Percentiles rank a stretch among this genome's conserved stretches.
Conservation (phyloP, 306 rosid species). For the Corylus avellana region DNA sequence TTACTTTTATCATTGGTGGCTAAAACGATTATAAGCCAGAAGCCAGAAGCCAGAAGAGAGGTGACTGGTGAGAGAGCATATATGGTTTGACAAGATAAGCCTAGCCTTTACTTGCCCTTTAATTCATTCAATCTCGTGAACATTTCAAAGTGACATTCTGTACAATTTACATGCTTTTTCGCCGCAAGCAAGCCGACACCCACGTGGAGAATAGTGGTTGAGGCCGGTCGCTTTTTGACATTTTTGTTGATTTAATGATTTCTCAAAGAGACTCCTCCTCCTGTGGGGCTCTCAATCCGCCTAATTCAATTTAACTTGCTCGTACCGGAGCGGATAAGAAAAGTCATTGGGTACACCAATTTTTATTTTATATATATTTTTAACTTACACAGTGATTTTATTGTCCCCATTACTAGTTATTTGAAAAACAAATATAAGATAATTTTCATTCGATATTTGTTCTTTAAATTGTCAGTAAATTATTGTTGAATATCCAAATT, state of each 20-base stretch:
- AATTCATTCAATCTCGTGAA: conserved; percentile 1
- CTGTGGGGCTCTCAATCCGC: not conserved
- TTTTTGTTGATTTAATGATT: not conserved
- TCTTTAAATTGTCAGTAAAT: too few species aligned
- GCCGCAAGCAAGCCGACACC: conserved; percentile 1
- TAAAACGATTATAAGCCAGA: too few species aligned
- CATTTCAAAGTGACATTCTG: not conserved
- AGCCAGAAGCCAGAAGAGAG: not conserved
- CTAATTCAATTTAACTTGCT: not conserved
- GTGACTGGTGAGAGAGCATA: not conserved
- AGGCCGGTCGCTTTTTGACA: not conserved
- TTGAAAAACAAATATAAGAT: too few species aligned
- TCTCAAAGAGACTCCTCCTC: not conserved
- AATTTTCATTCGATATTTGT: too few species aligned
- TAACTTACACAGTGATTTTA: too few species aligned
- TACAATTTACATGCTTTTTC: not conserved
- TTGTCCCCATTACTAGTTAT: too few species aligned
- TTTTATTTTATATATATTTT: too few species aligned
- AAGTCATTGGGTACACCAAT: too few species aligned
- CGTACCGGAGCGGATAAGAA: too few species aligned
- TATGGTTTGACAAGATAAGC: not conserved
- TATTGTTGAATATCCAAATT: too few species aligned
- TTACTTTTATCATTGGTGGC: not conserved
- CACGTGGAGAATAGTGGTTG: not conserved
- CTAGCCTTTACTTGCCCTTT: not conserved